Percentiles rank a stretch among this genome's conserved stretches.
phyloP scores from a whole-genome alignment of 2,329 filamentous ascomycete genomes.

The Botrytis fragariae region DNA sequence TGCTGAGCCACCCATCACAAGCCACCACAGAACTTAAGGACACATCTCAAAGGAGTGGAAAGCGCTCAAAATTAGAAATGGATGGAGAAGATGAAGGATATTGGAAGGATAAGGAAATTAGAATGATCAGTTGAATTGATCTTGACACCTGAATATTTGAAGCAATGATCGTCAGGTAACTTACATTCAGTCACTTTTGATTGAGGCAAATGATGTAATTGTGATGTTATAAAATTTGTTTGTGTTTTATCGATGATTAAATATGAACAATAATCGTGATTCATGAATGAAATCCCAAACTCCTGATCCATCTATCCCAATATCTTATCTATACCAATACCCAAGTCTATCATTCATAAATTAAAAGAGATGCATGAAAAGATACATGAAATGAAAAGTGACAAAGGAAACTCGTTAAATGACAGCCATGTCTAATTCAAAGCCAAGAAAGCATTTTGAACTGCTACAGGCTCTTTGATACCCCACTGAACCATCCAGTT shows the following conservation, averaged over 20 bases:
- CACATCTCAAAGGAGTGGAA: not conserved
- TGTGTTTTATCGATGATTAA: not conserved
- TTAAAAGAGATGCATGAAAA: not conserved
- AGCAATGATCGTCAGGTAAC: not conserved
- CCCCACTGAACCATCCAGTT: slow-evolving; percentile 51
- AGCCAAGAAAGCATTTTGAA: not conserved
- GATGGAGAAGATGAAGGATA: not conserved
- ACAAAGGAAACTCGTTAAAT: not conserved
- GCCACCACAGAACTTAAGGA: not conserved
- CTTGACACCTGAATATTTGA: not conserved
- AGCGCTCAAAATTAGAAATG: not conserved
- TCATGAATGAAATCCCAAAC: slow-evolving; percentile 5
- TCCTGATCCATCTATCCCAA: slow-evolving; percentile 7
- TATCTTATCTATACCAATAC: slow-evolving; percentile 13
- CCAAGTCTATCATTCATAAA: not conserved
- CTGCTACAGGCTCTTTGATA: slow-evolving; percentile 25
- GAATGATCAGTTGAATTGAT: not conserved
- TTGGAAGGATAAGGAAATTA: not conserved
- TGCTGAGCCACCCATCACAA: not conserved
- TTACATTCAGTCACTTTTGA: not conserved
- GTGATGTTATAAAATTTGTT: not conserved
- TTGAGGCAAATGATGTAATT: not conserved
- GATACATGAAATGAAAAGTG: not conserved
- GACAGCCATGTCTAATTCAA: slow-evolving; percentile 10
- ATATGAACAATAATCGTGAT: not conserved